Conservation (phyloP, 306 rosid genomes). For the Glycine soja region DNA sequence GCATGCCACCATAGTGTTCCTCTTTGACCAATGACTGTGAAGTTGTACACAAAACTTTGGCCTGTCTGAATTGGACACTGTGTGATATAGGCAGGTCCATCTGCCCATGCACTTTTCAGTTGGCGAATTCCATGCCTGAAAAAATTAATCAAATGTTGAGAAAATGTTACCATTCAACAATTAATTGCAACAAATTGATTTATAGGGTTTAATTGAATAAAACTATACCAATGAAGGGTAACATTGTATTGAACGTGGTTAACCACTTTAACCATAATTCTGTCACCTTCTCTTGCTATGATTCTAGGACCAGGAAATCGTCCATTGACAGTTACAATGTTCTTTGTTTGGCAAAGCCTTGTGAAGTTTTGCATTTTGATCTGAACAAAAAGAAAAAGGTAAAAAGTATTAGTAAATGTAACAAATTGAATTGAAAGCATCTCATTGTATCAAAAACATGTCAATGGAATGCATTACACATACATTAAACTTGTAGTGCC, state of each 20-base stretch:
- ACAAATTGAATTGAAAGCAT: conserved; percentile 7
- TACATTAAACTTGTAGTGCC: conserved; percentile 75
- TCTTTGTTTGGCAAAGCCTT: conserved; percentile 76
- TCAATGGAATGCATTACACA: conserved; percentile 39
- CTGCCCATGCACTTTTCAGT: conserved; percentile 75
- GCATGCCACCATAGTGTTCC: conserved; percentile 88
- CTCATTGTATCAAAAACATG: neutral
- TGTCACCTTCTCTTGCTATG: conserved; percentile 83
- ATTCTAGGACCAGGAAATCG: conserved; percentile 71
- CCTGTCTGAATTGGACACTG: conserved; percentile 79
- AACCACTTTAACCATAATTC: conserved; percentile 64
- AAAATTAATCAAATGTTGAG: conserved; percentile 17
- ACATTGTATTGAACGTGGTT: conserved; percentile 68
- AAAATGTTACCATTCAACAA: neutral
- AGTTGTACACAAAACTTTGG: conserved; percentile 66
- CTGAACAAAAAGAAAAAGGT: conserved; percentile 28
- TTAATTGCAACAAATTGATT: conserved; percentile 4
- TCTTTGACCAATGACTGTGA: conserved; percentile 66
- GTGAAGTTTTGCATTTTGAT: conserved; percentile 67
- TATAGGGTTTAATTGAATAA: neutral
- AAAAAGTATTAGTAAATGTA: neutral
- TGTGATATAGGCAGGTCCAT: conserved; percentile 79
- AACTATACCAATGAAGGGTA: conserved; percentile 68
- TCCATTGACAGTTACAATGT: conserved; percentile 74
- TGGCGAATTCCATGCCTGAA: conserved; percentile 74